A percentile compares a stretch with the other conserved stretches of the same genome.
phyloP scores from a whole-genome alignment of 495 filamentous ascomycete species.

The Neurospora hispaniola region DNA sequence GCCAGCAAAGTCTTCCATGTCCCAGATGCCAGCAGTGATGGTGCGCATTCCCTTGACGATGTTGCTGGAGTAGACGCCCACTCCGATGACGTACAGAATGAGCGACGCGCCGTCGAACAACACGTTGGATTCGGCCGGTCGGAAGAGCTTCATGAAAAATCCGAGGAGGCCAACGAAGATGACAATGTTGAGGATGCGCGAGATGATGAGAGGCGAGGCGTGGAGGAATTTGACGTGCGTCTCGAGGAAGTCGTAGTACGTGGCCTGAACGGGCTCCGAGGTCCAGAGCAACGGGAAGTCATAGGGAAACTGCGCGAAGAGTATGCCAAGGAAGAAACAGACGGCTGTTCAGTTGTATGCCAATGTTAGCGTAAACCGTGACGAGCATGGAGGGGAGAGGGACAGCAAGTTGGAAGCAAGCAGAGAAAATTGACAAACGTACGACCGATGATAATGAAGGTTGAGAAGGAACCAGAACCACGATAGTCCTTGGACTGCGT shows the following conservation, averaged over 20 bases:
- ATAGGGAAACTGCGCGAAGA: slow-evolving; percentile 95
- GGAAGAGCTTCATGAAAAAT: slow-evolving; percentile 89
- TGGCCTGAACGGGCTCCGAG: slow-evolving; percentile 44
- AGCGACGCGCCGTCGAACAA: slow-evolving; percentile 91
- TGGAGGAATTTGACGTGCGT: slow-evolving; percentile 78
- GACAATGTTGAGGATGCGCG: slow-evolving; percentile 86
- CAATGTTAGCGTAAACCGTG: background rate
- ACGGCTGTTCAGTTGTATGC: slow-evolving; percentile 51
- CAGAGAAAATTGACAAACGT: slow-evolving; percentile 23
- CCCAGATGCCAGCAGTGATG: slow-evolving; percentile 49
- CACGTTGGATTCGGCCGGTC: slow-evolving; percentile 81
- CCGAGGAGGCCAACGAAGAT: slow-evolving; percentile 80
- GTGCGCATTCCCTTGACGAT: slow-evolving; percentile 86
- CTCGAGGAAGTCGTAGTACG: slow-evolving; percentile 74
- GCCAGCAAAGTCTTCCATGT: slow-evolving; percentile 38
- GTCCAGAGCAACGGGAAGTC: slow-evolving; percentile 97
- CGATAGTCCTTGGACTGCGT: slow-evolving; percentile 38
- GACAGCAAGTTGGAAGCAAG: background rate
- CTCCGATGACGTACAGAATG: slow-evolving; percentile 82
- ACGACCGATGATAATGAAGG: slow-evolving; percentile 94
- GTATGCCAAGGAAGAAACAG: slow-evolving; percentile 94
- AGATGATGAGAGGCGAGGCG: slow-evolving; percentile 78
- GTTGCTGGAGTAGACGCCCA: slow-evolving; percentile 87
- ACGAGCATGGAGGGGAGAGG: background rate
- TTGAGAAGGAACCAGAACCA: slow-evolving; percentile 60